Evolutionary conservation across 306 rosid species (phyloP), one percentile per base, ranked within the genome.

Genomic region (Biancaea sappan): DNA sequence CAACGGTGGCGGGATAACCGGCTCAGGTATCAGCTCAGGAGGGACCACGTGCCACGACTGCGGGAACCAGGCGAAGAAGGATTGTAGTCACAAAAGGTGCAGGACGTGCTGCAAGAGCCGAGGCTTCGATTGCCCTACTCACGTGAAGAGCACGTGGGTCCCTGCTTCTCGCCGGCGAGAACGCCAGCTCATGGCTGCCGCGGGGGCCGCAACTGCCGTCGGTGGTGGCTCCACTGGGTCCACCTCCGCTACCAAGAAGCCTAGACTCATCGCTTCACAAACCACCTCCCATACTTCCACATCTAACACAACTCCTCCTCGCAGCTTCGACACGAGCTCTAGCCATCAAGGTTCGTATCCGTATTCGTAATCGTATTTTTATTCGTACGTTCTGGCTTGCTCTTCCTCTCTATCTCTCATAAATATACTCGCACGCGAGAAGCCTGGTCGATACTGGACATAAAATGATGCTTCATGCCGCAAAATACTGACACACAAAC

Each of bases 111-210:
- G 98, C 60, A 90, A 90, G 66, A 94, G 98, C 74, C 86, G 98
- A 16, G 97, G 97, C 35, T 91, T 76, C 64, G 98, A 89, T 72
- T 94, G 98, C 59, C 59, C 88, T 43, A 94, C 98, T 18, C 98
- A 94, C 81, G 90, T 94, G 54, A 91, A 94, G 81, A 94, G 98
- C 82, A 91, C 98, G 32, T 94, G 98, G 98, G 98, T 91, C 0
- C 94, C 98, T 0, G 97, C 97, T 0, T 82, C 96, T 4, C 90
- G 98, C 6, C 87, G 98, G 61, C 82, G 97, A 14, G 98, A 94
- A 73, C 90, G 98, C 11, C 98, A 80, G 77, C 85, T 85, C 0
- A 83, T 85, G 72, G 44, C 80, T 0, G 10, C 31, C 0, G 31
- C 68, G 6, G 69, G 16, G 0, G 44, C 83, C 1, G 69, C 76